phyloP scores from a whole-genome alignment of 345 rosid species.

The Diplotaxis tenuifolia region DNA sequence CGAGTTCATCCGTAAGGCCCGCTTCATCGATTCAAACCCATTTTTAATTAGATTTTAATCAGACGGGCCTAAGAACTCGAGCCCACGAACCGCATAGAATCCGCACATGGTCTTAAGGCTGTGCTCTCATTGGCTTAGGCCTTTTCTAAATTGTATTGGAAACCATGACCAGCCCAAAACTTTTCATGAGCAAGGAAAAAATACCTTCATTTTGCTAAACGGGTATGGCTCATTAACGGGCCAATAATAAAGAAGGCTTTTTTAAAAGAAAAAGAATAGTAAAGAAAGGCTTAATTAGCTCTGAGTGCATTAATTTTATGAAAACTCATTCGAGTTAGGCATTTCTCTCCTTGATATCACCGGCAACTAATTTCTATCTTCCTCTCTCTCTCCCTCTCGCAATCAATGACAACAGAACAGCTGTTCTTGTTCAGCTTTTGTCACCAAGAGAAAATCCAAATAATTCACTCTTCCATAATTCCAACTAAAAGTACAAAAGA shows the following conservation, averaged over 20 bases:
- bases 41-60: too few relatives aligned
- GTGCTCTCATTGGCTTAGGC: not conserved
- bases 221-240: not conserved
- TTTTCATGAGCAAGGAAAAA: not conserved
- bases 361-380: not conserved
- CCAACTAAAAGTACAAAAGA: not conserved
- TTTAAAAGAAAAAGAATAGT: too few relatives aligned
- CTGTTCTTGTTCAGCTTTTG: conserved; percentile 26
- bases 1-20: too few relatives aligned
- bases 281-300: not conserved
- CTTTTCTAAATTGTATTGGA: not conserved
- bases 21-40: too few relatives aligned
- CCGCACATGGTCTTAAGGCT: too few relatives aligned
- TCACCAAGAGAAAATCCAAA: conserved; percentile 10
- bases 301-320: not conserved
- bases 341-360: not conserved
- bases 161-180: not conserved
- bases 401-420: conserved; percentile 22
- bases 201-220: not conserved
- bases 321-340: not conserved
- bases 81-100: too few relatives aligned
- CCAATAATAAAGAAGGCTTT: not conserved
- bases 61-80: too few relatives aligned
- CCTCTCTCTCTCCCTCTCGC: not conserved
- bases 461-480: too few relatives aligned